Percentiles rank a stretch among this genome's conserved stretches.
Evolutionary conservation across 1,139 yeast genomes (phyloP).

Genomic region (Ogataea hybrid): DNA sequence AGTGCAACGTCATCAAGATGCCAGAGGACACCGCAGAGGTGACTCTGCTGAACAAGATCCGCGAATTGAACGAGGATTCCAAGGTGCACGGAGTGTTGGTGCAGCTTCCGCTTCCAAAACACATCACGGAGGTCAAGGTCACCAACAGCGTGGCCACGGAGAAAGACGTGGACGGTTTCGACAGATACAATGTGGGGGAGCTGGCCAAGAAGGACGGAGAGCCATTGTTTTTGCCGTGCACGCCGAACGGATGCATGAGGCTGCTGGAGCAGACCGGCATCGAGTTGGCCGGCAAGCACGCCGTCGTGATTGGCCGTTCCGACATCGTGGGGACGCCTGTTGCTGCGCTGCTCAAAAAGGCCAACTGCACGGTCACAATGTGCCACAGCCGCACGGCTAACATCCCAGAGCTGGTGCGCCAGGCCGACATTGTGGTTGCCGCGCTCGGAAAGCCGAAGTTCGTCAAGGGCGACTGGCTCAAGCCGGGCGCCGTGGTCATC

Average conservation of each 20-base stretch:
- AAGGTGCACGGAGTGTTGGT: slow-evolving; percentile 85
- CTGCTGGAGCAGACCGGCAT: slow-evolving; percentile 66
- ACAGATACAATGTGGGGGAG: slow-evolving; percentile 88
- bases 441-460: slow-evolving; percentile 87
- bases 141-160: slow-evolving; percentile 73
- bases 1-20: slow-evolving; percentile 65
- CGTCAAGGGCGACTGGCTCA: slow-evolving; percentile 88
- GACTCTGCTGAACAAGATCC: slow-evolving; percentile 59
- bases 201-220: slow-evolving; percentile 84
- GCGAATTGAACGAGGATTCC: slow-evolving; percentile 61
- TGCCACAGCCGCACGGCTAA: slow-evolving; percentile 76
- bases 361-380: slow-evolving; percentile 85
- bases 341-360: slow-evolving; percentile 73
- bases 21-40: slow-evolving; percentile 59
- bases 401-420: slow-evolving; percentile 55
- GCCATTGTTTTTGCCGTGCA: slow-evolving; percentile 89
- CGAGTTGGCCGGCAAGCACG: slow-evolving; percentile 67
- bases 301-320: slow-evolving; percentile 95
- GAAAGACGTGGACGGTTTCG: slow-evolving; percentile 97
- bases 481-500: slow-evolving; percentile 78
- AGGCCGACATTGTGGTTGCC: slow-evolving; percentile 88
- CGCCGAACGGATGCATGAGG: slow-evolving; percentile 92
- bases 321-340: slow-evolving; percentile 97
- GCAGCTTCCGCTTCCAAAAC: slow-evolving; percentile 87
- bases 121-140: slow-evolving; percentile 73